Percentiles rank a stretch among this genome's conserved stretches.
phyloP scores from a whole-genome alignment of 2,329 filamentous ascomycete species.

The Atkinsonella texensis region DNA sequence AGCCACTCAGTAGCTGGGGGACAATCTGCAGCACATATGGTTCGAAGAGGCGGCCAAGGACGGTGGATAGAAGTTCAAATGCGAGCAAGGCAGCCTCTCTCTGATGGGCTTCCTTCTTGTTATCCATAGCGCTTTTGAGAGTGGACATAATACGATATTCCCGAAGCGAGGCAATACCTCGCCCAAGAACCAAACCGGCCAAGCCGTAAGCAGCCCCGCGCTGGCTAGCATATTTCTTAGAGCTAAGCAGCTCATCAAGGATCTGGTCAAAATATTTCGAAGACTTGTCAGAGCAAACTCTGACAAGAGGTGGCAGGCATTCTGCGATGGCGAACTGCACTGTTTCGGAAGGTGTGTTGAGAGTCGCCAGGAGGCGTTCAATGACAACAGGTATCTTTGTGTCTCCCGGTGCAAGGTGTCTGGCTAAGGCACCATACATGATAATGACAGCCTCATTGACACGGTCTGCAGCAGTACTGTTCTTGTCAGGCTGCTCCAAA shows the following conservation, averaged over 20 bases:
- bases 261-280: slow-evolving; percentile 71
- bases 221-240: slow-evolving; percentile 85
- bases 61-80: slow-evolving; percentile 77
- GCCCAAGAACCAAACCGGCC: slow-evolving; percentile 80
- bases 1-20: slow-evolving; percentile 76
- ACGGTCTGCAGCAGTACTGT: slow-evolving; percentile 69
- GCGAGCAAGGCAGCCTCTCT: slow-evolving; percentile 81
- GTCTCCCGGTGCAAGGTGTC: slow-evolving; percentile 78
- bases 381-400: slow-evolving; percentile 79
- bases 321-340: slow-evolving; percentile 95
- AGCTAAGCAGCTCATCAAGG: slow-evolving; percentile 68
- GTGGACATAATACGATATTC: slow-evolving; percentile 79
- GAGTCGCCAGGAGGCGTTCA: slow-evolving; percentile 69
- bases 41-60: slow-evolving; percentile 83
- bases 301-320: slow-evolving; percentile 83
- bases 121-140: slow-evolving; percentile 73
- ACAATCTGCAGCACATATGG: slow-evolving; percentile 95
- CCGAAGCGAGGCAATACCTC: slow-evolving; percentile 67
- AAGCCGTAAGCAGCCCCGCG: slow-evolving; percentile 92
- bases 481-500: slow-evolving; percentile 74
- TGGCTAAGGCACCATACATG: slow-evolving; percentile 86
- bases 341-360: slow-evolving; percentile 90
- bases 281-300: slow-evolving; percentile 64
- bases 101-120: slow-evolving; percentile 85
- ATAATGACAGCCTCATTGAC: slow-evolving; percentile 97